Evolutionary conservation across 345 rosid genomes (phyloP).

Genomic region (Jatropha curcas): DNA sequence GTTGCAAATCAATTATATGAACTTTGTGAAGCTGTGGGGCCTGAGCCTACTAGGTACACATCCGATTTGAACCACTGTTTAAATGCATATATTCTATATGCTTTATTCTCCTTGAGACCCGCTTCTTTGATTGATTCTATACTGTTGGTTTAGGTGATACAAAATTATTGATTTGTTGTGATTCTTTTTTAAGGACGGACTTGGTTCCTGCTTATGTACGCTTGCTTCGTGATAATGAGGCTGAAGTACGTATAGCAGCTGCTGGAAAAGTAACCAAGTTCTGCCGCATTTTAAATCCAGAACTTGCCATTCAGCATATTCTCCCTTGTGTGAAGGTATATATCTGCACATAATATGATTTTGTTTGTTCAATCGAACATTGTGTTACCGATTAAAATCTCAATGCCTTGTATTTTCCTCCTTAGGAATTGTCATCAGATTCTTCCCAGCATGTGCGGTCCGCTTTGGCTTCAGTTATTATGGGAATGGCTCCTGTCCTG

Average conservation of each 20-base stretch:
- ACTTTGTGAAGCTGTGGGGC: constrained; percentile 97
- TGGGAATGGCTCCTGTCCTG: constrained; percentile 98
- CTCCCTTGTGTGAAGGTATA: constrained; percentile 91
- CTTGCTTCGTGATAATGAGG: constrained; percentile 92
- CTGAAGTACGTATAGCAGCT: constrained; percentile 99
- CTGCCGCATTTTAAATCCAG: constrained; percentile 84
- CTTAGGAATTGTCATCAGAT: constrained; percentile 91
- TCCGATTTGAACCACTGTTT: constrained; percentile 4
- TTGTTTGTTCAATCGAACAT: background rate
- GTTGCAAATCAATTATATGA: constrained; percentile 95
- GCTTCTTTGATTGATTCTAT: background rate
- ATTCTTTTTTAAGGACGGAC: constrained; percentile 50
- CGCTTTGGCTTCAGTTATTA: constrained; percentile 97
- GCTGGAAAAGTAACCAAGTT: constrained; percentile 97
- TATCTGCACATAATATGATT: background rate
- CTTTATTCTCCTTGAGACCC: constrained; percentile 2
- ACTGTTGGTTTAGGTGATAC: background rate
- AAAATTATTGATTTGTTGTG: background rate
- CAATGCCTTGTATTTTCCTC: constrained; percentile 17
- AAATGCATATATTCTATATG: background rate
- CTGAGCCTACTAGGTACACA: constrained; percentile 81
- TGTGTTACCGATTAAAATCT: background rate
- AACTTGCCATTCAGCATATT: constrained; percentile 77
- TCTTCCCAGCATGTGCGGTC: constrained; percentile 98
- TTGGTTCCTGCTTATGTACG: constrained; percentile 95